Evolutionary conservation across 306 rosid genomes (phyloP).

Genomic region (Prunus davidiana): DNA sequence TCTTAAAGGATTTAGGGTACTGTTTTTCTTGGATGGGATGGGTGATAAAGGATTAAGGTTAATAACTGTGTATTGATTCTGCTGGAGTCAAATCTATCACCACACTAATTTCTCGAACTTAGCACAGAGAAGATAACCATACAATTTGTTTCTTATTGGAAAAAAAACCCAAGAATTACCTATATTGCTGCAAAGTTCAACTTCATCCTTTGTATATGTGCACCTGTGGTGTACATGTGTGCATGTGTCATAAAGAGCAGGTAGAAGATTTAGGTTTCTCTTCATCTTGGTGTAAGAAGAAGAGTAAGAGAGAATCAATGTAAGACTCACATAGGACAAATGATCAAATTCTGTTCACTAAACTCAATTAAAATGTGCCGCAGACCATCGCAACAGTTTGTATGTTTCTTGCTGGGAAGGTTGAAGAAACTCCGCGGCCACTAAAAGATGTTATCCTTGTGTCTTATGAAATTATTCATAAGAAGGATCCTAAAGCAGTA

Average conservation of each 20-base stretch:
- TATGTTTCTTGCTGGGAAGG: conserved; percentile 99
- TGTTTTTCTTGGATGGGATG: not conserved
- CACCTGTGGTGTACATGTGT: not conserved
- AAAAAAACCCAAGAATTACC: not conserved
- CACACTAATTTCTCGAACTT: not conserved
- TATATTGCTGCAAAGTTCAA: not conserved
- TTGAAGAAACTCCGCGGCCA: conserved; percentile 99
- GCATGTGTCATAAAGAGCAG: not conserved
- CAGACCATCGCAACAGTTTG: conserved; percentile 97
- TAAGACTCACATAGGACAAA: conserved; percentile 1
- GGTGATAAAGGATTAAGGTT: not conserved
- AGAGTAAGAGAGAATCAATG: not conserved
- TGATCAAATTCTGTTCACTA: conserved; percentile 22
- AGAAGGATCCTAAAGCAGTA: conserved; percentile 87
- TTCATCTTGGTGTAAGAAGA: not conserved
- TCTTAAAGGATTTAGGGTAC: not conserved
- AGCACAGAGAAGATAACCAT: not conserved
- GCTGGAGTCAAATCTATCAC: not conserved
- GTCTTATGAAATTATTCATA: conserved; percentile 86
- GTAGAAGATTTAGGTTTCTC: not conserved
- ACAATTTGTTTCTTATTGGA: no score
- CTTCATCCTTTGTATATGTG: not conserved
- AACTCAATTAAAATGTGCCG: conserved; percentile 35
- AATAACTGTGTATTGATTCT: not conserved
- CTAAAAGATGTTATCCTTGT: conserved; percentile 89